These are phyloP conservation scores for Candida awuae DNA, from an alignment of 805 yeast genomes.

Conservation along the genomic window DNA sequence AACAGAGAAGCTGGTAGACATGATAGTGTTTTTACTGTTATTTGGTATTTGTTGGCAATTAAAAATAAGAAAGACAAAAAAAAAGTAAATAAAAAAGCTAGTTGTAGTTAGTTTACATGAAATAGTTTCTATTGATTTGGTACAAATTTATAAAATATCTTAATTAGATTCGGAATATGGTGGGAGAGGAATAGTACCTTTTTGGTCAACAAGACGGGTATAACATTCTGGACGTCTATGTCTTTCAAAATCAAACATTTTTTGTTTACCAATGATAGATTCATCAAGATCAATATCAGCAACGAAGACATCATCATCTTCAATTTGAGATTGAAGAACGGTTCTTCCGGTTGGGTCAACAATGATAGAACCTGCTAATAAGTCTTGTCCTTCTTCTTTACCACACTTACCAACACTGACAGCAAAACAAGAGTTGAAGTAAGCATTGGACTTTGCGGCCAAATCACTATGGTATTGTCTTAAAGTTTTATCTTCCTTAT, in stretches of 20 bases:
- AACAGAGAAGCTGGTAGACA: too few relatives aligned
- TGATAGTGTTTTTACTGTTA: too few relatives aligned
- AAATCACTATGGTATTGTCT: slow-evolving; percentile 30
- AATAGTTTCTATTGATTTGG: too few relatives aligned
- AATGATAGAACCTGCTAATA: slow-evolving; percentile 31
- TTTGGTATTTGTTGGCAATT: too few relatives aligned
- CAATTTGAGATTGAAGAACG: slow-evolving; percentile 24
- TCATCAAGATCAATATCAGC: slow-evolving; percentile 32
- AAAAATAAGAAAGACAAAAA: too few relatives aligned
- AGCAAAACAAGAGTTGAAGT: slow-evolving; percentile 29
- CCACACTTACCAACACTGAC: slow-evolving; percentile 32
- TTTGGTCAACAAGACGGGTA: slow-evolving; percentile 22
- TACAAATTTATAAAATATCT: too few relatives aligned
- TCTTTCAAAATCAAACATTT: slow-evolving; percentile 31
- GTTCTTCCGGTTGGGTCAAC: slow-evolving; percentile 32
- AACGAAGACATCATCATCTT: slow-evolving; percentile 18
- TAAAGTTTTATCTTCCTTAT: slow-evolving; percentile 25
- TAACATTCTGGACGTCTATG: slow-evolving; percentile 33
- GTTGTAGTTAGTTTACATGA: too few relatives aligned
- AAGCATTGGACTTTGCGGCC: slow-evolving; percentile 29
- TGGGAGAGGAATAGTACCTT: slow-evolving; percentile 21
- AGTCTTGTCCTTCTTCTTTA: slow-evolving; percentile 30
- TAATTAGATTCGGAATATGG: slow-evolving; percentile 2
- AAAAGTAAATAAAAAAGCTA: too few relatives aligned
- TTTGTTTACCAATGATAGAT: slow-evolving; percentile 28